Conservation (phyloP, 495 filamentous ascomycete genomes). For the Achaetomiella virescens region DNA sequence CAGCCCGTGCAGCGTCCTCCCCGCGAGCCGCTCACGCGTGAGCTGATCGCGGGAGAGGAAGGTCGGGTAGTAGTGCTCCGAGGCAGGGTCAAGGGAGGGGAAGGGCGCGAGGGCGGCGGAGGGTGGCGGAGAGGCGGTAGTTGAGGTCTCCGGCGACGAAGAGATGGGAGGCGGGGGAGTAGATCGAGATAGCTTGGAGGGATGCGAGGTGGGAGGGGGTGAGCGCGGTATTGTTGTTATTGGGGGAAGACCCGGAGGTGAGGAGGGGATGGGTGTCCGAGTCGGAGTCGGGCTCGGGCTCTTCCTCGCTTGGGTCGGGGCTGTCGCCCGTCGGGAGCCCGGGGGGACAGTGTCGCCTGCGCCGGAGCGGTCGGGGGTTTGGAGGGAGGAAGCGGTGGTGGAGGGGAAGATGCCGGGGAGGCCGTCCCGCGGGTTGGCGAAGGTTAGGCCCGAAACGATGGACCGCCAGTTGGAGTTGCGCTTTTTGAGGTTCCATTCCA, state of each 20-base stretch:
- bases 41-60: conserved; percentile 75
- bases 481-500: conserved; percentile 63
- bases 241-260: conserved; percentile 5
- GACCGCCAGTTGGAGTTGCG: conserved; percentile 81
- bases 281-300: conserved; percentile 20
- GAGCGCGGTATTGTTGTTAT: background rate
- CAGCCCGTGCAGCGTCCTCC: conserved; percentile 67
- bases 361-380: conserved; percentile 20
- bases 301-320: conserved; percentile 22
- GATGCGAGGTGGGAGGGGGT: conserved; percentile 9
- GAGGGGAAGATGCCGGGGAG: conserved; percentile 22
- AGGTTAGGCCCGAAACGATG: conserved; percentile 74
- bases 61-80: conserved; percentile 38
- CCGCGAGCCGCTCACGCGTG: conserved; percentile 54
- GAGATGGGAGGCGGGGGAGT: conserved; percentile 65
- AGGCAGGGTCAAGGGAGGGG: conserved; percentile 52
- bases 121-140: conserved; percentile 68
- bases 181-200: conserved; percentile 50
- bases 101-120: conserved; percentile 53
- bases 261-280: background rate
- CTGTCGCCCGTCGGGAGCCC: conserved; percentile 9
- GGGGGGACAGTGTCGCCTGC: conserved; percentile 13
- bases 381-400: background rate
- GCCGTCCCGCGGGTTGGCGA: conserved; percentile 42
- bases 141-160: conserved; percentile 91